These are phyloP conservation scores for Toxicodendron radicans DNA, from an alignment of 345 rosid genomes.

Conservation along the genomic window DNA sequence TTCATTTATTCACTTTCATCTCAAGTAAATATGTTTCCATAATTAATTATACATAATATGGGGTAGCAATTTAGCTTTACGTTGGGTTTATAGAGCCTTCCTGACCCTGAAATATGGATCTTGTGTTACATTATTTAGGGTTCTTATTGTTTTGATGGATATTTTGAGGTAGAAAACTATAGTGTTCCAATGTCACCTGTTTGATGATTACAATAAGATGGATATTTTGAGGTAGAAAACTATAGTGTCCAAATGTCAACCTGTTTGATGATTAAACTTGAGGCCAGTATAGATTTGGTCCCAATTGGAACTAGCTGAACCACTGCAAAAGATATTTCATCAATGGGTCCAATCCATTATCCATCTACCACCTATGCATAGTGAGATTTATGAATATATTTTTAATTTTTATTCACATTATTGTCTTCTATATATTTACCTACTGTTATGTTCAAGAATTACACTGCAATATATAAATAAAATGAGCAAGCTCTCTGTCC, in stretches of 20 bases:
- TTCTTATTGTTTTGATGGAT: not conserved
- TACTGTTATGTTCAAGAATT: no score
- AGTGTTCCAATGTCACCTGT: not conserved
- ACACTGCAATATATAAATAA: no score
- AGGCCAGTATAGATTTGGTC: slow-evolving; percentile 25
- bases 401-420: not conserved
- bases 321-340: slow-evolving; percentile 2
- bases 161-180: not conserved
- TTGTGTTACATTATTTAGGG: not conserved
- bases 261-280: not conserved
- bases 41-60: not conserved
- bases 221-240: not conserved
- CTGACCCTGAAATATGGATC: slow-evolving; percentile 7
- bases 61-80: not conserved
- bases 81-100: not conserved
- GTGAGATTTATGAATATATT: not conserved
- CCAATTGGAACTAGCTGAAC: slow-evolving; percentile 9
- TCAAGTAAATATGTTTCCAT: no score
- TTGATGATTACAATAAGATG: not conserved
- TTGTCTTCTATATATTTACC: no score
- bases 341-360: slow-evolving; percentile 17
- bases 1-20: no score
- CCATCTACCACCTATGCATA: not conserved
- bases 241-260: not conserved
- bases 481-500: no score